Evolutionary conservation across 371 early-diverging fungal species (phyloP).

Genomic region (Mucor plumbeus): DNA sequence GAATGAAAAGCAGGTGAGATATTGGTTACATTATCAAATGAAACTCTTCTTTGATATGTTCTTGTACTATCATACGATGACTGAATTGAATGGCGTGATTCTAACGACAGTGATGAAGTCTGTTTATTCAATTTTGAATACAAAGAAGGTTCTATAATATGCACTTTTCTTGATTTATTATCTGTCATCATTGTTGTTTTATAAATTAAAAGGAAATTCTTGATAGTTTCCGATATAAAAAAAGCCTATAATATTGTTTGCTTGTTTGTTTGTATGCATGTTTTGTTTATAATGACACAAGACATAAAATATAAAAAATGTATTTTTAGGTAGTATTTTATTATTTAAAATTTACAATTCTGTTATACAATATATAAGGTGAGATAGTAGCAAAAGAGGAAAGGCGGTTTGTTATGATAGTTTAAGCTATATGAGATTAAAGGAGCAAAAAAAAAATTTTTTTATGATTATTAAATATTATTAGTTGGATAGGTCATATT

Average conservation of each 20-base stretch:
- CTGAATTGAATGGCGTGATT: conserved; percentile 9
- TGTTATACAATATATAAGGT: neutral
- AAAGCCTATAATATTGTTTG: neutral
- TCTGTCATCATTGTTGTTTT: neutral
- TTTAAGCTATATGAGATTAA: neutral
- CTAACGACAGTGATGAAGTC: neutral
- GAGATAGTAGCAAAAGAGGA: neutral
- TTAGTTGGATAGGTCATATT: neutral
- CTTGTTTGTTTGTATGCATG: neutral
- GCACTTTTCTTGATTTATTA: neutral
- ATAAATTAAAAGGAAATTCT: neutral
- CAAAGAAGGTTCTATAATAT: neutral
- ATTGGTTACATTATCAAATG: conserved; percentile 33
- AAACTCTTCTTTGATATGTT: conserved; percentile 29
- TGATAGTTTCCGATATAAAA: neutral
- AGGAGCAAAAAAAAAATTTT: too few species aligned
- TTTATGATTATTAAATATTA: neutral
- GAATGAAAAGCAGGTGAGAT: conserved; percentile 20
- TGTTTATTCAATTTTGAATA: neutral
- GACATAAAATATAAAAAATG: neutral
- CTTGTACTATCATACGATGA: neutral
- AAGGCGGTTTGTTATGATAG: too few species aligned
- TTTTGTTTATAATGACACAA: neutral
- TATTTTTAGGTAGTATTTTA: neutral
- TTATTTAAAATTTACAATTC: neutral